Conservation (phyloP, 345 rosid genomes). For the Triadica sebifera region DNA sequence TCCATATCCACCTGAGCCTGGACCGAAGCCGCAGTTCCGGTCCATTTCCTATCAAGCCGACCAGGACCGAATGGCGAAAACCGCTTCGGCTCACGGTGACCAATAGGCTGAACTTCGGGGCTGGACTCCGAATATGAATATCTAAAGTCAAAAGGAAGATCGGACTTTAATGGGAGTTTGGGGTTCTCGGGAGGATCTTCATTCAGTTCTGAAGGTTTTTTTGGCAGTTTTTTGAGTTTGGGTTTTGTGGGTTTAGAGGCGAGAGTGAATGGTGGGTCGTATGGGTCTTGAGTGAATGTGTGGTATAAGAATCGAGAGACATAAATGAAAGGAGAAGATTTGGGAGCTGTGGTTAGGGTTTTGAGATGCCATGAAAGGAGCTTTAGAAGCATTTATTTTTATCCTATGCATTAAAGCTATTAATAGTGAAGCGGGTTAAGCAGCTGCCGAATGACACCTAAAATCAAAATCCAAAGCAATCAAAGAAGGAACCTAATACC, state of each 20-base stretch:
- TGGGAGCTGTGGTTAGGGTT: constrained; percentile 13
- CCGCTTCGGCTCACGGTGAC: constrained; percentile 80
- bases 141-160: constrained; percentile 79
- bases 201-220: neutral
- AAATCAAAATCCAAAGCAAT: no score
- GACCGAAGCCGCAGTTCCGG: constrained; percentile 64
- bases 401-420: no score
- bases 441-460: no score
- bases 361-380: constrained; percentile 12
- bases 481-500: no score
- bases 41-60: constrained; percentile 76
- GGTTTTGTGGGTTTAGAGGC: constrained; percentile 8
- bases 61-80: constrained; percentile 94
- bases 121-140: constrained; percentile 77
- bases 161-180: constrained; percentile 31
- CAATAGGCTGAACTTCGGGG: constrained; percentile 56
- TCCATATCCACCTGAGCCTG: constrained; percentile 33
- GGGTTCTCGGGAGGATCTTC: neutral
- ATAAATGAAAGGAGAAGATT: neutral
- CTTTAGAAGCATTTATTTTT: constrained; percentile 18
- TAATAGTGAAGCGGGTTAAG: no score
- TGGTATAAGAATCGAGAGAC: constrained; percentile 9
- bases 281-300: neutral
- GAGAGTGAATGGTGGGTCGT: constrained; percentile 27
- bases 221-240: neutral